Evolutionary conservation across 768 basidiomycete genomes (phyloP).

Genomic region (Leucogyrophana mollusca): DNA sequence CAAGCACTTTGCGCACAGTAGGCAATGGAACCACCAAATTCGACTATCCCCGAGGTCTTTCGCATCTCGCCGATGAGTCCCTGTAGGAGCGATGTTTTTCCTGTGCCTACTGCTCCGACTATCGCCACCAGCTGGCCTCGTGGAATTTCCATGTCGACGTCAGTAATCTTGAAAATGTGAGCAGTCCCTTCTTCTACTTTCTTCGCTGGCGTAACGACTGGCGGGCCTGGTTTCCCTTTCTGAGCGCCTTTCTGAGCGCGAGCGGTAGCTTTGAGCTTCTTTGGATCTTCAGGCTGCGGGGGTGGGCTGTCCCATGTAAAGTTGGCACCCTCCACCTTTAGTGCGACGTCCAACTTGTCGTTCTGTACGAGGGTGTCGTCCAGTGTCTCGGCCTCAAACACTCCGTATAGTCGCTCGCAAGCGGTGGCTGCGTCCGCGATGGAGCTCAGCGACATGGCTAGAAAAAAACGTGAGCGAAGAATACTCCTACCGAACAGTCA

Average conservation of each 20-base stretch:
- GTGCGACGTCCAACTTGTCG: slow-evolving; percentile 52
- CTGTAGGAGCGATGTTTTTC: slow-evolving; percentile 65
- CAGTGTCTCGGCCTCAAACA: slow-evolving; percentile 82
- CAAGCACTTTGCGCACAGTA: slow-evolving; percentile 89
- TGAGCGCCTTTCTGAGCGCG: slow-evolving; percentile 1
- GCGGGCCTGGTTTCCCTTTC: slow-evolving; percentile 12
- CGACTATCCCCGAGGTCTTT: slow-evolving; percentile 58
- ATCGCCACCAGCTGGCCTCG: slow-evolving; percentile 80
- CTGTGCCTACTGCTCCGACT: slow-evolving; percentile 67
- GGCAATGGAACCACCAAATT: slow-evolving; percentile 73
- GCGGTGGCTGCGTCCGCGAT: slow-evolving; percentile 86
- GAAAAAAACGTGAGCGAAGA: slow-evolving; percentile 6
- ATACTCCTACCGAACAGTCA: neutral
- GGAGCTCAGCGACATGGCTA: slow-evolving; percentile 70
- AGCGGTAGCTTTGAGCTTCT: slow-evolving; percentile 13
- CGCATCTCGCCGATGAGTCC: slow-evolving; percentile 85
- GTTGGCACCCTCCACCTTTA: slow-evolving; percentile 64
- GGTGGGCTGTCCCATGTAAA: slow-evolving; percentile 89
- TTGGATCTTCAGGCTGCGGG: slow-evolving; percentile 38
- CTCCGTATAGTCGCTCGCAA: slow-evolving; percentile 66
- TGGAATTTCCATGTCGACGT: slow-evolving; percentile 68
- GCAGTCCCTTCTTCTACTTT: slow-evolving; percentile 30
- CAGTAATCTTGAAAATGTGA: slow-evolving; percentile 59
- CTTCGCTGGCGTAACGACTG: slow-evolving; percentile 21
- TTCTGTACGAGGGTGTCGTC: slow-evolving; percentile 59